These are phyloP conservation scores for Aspergillus clavatus DNA, from an alignment of 2,329 filamentous ascomycete species.

Conservation along the genomic window DNA sequence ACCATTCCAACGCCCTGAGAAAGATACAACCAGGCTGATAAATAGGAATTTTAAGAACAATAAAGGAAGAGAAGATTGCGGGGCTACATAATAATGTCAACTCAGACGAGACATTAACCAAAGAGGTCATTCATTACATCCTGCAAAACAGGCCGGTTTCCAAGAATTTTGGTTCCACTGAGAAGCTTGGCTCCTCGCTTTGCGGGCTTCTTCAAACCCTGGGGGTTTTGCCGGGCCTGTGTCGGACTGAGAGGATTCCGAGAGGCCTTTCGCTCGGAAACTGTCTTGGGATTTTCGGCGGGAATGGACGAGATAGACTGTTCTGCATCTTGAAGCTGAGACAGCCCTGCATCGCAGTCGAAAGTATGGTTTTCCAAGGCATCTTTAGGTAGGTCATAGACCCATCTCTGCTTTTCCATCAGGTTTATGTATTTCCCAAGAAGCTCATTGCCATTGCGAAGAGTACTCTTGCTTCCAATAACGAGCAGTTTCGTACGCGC, in stretches of 20 bases:
- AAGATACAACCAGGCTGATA: too few relatives aligned
- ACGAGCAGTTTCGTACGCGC: slow-evolving; percentile 90
- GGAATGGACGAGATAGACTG: slow-evolving; percentile 26
- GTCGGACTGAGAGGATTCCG: slow-evolving; percentile 30
- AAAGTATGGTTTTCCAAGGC: slow-evolving; percentile 66
- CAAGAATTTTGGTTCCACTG: slow-evolving; percentile 52
- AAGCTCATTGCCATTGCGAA: slow-evolving; percentile 66
- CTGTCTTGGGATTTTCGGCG: slow-evolving; percentile 24
- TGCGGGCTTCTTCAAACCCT: slow-evolving; percentile 49
- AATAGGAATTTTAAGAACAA: slow-evolving; percentile 1
- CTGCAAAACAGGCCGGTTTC: slow-evolving; percentile 63
- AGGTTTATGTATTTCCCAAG: slow-evolving; percentile 69
- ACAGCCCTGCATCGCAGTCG: slow-evolving; percentile 40
- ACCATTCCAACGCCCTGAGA: too few relatives aligned
- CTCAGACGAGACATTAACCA: slow-evolving; percentile 20
- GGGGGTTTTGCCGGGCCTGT: slow-evolving; percentile 22
- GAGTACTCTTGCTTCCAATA: slow-evolving; percentile 72
- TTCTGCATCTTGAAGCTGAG: slow-evolving; percentile 22
- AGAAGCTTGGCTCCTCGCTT: slow-evolving; percentile 56
- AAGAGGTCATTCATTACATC: slow-evolving; percentile 69
- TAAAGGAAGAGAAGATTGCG: slow-evolving; percentile 1
- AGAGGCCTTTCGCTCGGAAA: slow-evolving; percentile 18
- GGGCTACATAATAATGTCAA: slow-evolving; percentile 14
- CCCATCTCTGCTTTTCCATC: slow-evolving; percentile 75
- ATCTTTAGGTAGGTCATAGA: slow-evolving; percentile 63